Evolutionary conservation across 495 filamentous ascomycete species (phyloP), one percentile per base, ranked within the genome.

Genomic region (Glonium stellatum): DNA sequence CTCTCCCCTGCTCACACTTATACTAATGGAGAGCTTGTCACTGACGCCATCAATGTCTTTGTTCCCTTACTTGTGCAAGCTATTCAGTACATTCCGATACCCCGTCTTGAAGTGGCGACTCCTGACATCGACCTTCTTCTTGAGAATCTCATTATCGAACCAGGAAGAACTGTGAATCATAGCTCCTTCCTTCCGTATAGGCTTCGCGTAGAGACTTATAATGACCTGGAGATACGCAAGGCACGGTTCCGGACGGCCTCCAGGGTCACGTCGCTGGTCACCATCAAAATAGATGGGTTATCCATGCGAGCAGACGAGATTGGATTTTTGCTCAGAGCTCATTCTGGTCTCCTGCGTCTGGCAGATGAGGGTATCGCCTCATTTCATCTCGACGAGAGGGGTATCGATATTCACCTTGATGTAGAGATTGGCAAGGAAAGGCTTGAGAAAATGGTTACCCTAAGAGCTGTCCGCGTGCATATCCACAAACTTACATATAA

Each of bases 101-200:
- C 90, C 0, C 84, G 92, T 4, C 75, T 96, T 37, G 92, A 96
- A 65, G 74, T 96, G 6, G 86, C 88, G 0, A 85, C 87, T 3
- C 92, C 90, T 0, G 83, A 87, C 54, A 75, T 95, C 62, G 90
- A 95, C 64, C 81, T 97, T 11, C 76, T 97, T 0, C 74, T 97
- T 8, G 92, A 96, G 66, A 96, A 93, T 57, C 77, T 97, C 41
- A 86, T 97, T 54, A 77, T 97, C 37, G 91, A 97, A 63, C 92
- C 92, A 0, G 92, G 92, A 21, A 78, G 76, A 35, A 93, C 90
- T 1, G 79, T 96, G 63, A 93, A 96, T 69, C 80, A 84, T 61
- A 86, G 87, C 1, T 96, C 90, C 0, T 96, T 97, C 80, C 82
- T 96, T 13, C 92, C 92, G 0, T 92, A 89, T 72, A 82, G 84